phyloP scores from a whole-genome alignment of 2,329 filamentous ascomycete genomes.

The Diaporthe sp. region DNA sequence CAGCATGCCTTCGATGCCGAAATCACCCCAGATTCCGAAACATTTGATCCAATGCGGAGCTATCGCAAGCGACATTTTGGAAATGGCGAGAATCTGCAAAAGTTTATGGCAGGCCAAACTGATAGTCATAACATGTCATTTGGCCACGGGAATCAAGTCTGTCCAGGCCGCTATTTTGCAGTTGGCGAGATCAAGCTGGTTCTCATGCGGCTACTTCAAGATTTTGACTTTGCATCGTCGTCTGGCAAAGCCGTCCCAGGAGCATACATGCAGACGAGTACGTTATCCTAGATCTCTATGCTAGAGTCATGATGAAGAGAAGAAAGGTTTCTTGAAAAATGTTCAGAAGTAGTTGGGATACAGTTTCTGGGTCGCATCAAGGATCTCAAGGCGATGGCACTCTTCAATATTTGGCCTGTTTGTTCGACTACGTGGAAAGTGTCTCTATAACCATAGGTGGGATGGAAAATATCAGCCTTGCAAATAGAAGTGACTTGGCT shows the following conservation, averaged over 20 bases:
- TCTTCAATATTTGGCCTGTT: too few species aligned
- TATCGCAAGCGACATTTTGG: background rate
- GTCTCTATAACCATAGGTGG: too few species aligned
- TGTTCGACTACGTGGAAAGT: too few species aligned
- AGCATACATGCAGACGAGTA: background rate
- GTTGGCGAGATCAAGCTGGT: slow-evolving; percentile 44
- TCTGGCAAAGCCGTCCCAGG: background rate
- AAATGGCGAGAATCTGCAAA: background rate
- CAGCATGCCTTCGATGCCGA: slow-evolving; percentile 9
- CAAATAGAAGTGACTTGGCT: too few species aligned
- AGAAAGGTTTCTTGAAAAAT: too few species aligned
- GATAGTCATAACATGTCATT: slow-evolving; percentile 20
- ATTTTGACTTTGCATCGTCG: slow-evolving; percentile 40
- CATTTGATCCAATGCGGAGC: background rate
- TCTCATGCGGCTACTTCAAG: slow-evolving; percentile 38
- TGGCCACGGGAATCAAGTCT: slow-evolving; percentile 43
- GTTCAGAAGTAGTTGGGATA: too few species aligned
- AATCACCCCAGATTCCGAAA: background rate
- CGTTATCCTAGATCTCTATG: slow-evolving; percentile 9
- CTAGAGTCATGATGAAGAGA: slow-evolving; percentile 24
- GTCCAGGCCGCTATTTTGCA: slow-evolving; percentile 41
- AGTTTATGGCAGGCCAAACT: background rate
- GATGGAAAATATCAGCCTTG: too few species aligned
- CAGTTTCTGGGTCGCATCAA: too few species aligned
- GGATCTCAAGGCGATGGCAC: too few species aligned